phyloP scores from a whole-genome alignment of 495 filamentous ascomycete species.

The Oidiodendron maius region DNA sequence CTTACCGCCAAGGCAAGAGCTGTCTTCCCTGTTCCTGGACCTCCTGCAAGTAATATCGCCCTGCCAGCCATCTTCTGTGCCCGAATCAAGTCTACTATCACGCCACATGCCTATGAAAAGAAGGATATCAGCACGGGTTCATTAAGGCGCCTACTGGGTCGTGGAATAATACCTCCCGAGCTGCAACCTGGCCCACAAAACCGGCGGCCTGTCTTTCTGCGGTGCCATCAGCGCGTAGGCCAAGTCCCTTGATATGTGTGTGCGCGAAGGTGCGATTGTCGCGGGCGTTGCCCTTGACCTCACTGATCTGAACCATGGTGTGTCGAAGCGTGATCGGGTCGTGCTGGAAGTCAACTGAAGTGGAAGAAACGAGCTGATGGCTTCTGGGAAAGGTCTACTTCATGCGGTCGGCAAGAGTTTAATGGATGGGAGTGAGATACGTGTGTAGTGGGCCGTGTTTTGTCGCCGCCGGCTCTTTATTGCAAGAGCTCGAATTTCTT shows the following conservation, averaged over 20 bases:
- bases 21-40: slow-evolving; percentile 92
- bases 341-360: too few relatives aligned
- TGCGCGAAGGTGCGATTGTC: slow-evolving; percentile 94
- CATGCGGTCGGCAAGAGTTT: too few relatives aligned
- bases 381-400: too few relatives aligned
- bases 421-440: too few relatives aligned
- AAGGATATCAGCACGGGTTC: neutral
- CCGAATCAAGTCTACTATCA: slow-evolving; percentile 90
- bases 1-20: slow-evolving; percentile 90
- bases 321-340: too few relatives aligned
- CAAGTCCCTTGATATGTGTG: slow-evolving; percentile 93
- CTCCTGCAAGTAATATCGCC: slow-evolving; percentile 87
- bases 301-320: slow-evolving; percentile 86
- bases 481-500: too few relatives aligned
- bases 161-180: slow-evolving; percentile 65
- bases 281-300: slow-evolving; percentile 91
- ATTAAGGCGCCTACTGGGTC: neutral
- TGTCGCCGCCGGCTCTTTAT: too few relatives aligned
- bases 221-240: slow-evolving; percentile 72
- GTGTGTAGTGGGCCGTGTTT: too few relatives aligned
- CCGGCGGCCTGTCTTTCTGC: slow-evolving; percentile 72
- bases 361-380: too few relatives aligned
- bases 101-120: slow-evolving; percentile 66
- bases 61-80: slow-evolving; percentile 95
- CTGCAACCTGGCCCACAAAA: slow-evolving; percentile 83